Evolutionary conservation across 495 filamentous ascomycete species (phyloP).

Genomic region (Pseudomonodictys pantanalensis): DNA sequence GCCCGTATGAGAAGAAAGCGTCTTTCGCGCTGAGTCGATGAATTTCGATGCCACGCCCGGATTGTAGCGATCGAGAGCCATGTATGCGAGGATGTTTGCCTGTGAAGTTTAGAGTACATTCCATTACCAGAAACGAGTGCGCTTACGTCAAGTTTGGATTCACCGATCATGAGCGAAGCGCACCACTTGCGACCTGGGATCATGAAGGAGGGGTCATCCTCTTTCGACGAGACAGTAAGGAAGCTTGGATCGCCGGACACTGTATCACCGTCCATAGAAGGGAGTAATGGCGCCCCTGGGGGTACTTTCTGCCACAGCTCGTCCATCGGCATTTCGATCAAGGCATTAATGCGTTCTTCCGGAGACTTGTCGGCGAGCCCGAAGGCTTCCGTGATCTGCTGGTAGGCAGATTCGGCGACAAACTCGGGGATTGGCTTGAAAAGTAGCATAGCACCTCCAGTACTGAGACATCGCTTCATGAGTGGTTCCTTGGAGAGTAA

Average conservation of each 20-base stretch:
- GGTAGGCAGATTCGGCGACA: constrained; percentile 43
- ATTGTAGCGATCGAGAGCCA: constrained; percentile 19
- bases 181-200: constrained; percentile 30
- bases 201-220: constrained; percentile 26
- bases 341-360: constrained; percentile 40
- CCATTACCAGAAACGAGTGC: no score
- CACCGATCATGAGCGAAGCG: constrained; percentile 36
- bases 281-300: constrained; percentile 32
- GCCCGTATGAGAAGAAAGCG: constrained; percentile 11
- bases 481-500: constrained; percentile 43
- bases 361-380: constrained; percentile 39
- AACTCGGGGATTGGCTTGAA: constrained; percentile 37
- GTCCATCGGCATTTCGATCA: constrained; percentile 39
- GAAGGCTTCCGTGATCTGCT: constrained; percentile 39
- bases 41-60: constrained; percentile 33
- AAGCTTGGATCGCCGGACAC: constrained; percentile 37
- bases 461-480: constrained; percentile 45
- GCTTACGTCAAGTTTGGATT: constrained; percentile 27
- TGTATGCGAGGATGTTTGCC: constrained; percentile 26
- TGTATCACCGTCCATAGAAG: constrained; percentile 44
- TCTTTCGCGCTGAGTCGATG: constrained; percentile 27
- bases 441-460: constrained; percentile 45
- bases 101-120: no score
- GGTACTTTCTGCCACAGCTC: constrained; percentile 41
- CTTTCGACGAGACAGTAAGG: constrained; percentile 15